Evolutionary conservation across 768 basidiomycete species (phyloP).

Genomic region (Cystobasidium onofrii): DNA sequence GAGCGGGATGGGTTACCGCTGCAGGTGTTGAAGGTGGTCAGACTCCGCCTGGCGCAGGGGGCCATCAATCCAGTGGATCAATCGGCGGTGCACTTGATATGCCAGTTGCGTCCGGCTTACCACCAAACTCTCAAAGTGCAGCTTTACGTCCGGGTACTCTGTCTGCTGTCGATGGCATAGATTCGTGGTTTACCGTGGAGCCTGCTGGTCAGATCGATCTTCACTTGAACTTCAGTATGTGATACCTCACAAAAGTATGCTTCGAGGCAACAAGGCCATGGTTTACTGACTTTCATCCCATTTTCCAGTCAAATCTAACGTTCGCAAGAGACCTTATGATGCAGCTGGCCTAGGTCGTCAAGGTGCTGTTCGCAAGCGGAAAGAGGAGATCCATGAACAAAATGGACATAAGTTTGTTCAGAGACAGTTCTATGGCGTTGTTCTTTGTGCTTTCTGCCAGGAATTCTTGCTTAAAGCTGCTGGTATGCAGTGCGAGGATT

Average conservation of each 20-base stretch:
- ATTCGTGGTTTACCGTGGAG: slow-evolving; percentile 95
- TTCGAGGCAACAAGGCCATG: too few species aligned
- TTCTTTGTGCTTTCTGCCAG: slow-evolving; percentile 94
- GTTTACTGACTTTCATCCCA: not conserved
- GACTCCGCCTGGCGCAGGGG: not conserved
- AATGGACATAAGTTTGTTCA: slow-evolving; percentile 98
- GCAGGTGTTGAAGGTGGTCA: slow-evolving; percentile 57
- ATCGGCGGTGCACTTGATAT: slow-evolving; percentile 45
- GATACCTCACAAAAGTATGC: not conserved
- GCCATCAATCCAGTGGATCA: slow-evolving; percentile 44
- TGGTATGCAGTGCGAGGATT: slow-evolving; percentile 95
- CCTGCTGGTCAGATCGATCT: slow-evolving; percentile 88
- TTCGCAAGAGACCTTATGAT: slow-evolving; percentile 89
- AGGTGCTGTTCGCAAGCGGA: slow-evolving; percentile 93
- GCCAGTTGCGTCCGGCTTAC: not conserved
- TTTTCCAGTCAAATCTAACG: slow-evolving; percentile 84
- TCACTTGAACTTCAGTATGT: slow-evolving; percentile 81
- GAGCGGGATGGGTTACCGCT: slow-evolving; percentile 89
- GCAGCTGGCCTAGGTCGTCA: slow-evolving; percentile 90
- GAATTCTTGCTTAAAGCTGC: slow-evolving; percentile 94
- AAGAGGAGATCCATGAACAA: slow-evolving; percentile 98
- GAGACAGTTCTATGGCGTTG: slow-evolving; percentile 85
- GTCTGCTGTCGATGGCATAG: slow-evolving; percentile 64
- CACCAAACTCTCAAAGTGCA: not conserved
- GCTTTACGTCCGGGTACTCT: not conserved